Conservation (phyloP, 2,329 filamentous ascomycete species). For the Pestalotiopsis sp. region DNA sequence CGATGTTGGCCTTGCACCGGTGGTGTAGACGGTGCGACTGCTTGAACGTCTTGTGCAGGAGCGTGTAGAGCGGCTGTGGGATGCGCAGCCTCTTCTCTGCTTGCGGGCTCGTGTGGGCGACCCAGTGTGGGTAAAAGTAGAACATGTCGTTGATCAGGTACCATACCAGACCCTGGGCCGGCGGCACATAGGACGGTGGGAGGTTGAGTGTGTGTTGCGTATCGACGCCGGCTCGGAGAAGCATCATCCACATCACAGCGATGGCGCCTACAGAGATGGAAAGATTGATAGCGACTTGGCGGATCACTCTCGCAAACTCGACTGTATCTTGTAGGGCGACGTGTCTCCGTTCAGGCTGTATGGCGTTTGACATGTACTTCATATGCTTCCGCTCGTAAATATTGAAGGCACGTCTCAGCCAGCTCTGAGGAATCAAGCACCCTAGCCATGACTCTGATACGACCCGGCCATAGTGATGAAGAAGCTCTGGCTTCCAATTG, state of each 20-base stretch:
- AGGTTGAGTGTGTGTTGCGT: not conserved
- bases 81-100: not conserved
- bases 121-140: not conserved
- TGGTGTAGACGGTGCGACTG: not conserved
- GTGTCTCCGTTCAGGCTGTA: not conserved
- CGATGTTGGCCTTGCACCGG: not conserved
- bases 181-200: not conserved
- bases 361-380: not conserved
- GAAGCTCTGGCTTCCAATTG: not conserved
- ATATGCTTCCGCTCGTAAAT: not conserved
- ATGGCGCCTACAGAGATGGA: not conserved
- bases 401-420: not conserved
- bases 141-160: not conserved
- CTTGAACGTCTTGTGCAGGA: not conserved
- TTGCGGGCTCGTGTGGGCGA: not conserved
- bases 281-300: not conserved
- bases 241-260: not conserved
- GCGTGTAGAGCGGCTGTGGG: not conserved
- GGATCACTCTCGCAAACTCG: not conserved
- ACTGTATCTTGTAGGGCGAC: not conserved
- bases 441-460: not conserved
- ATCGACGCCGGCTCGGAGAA: not conserved
- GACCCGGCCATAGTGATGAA: not conserved
- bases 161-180: not conserved
- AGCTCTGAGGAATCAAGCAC: not conserved